Evolutionary conservation across 1,284 basidiomycete species (phyloP), one percentile per base, ranked within the genome.

Genomic region (Malassezia furfur): DNA sequence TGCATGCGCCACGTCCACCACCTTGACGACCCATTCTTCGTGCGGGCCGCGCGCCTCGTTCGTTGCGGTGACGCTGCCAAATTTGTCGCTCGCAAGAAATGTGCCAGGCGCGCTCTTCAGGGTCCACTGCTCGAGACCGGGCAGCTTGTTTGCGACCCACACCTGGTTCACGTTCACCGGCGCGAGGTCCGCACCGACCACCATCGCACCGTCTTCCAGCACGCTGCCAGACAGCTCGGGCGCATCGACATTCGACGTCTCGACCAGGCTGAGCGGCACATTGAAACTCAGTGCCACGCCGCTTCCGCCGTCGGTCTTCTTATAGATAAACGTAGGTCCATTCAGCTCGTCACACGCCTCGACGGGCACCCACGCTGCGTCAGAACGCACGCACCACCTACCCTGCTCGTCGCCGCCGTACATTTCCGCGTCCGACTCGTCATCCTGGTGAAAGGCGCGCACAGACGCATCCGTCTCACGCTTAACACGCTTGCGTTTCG

Each of bases 21-120:
- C 35, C 39, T 62, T 45, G 1, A 68, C n/a, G 1, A 41, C 57
- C 67, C 67, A 71, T 35, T 64, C 64, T 37, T 71, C 67, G 41
- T 68, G 68, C 2, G 68, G 68, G 0, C 68, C 68, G 32, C 68
- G 61, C 15, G 67, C 68, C 55, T 66, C 66, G 52, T 60, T 60
- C 0, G 49, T 30, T 5, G 66, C 66, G 8, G 41, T 50, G 5
- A 71, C 53, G 5, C 34, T 31, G 15, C 68, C 67, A 34, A 59
- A 47, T 31, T 52, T 56, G 48, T 68, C 67, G 11, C 61, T 57
- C 25, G 62, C 62, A 2, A 71, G 38, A 22, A 66, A 71, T 45
- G 61, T 67, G 46, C 63, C 63, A 31, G 67, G 66, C 5, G 67
- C 64, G 36, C 62, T 64, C 22, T 64, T 63, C 39, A 71, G 58